Conservation (phyloP, 2,329 filamentous ascomycete genomes). For the Penicillium griseofulvum region DNA sequence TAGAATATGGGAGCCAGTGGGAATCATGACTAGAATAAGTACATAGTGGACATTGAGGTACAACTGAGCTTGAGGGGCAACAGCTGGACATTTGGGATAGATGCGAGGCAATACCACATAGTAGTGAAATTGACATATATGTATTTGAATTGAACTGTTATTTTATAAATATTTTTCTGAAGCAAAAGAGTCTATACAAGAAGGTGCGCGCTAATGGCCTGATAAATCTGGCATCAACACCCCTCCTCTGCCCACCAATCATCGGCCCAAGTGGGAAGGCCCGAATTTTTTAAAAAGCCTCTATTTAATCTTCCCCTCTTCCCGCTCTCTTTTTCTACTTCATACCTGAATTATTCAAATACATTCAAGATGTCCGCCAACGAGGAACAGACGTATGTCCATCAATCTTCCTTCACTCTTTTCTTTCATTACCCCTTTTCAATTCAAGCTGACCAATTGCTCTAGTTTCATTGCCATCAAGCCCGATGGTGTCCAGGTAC, state of each 20-base stretch:
- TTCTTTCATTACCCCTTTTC: slow-evolving; percentile 14
- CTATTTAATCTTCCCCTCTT: slow-evolving; percentile 25
- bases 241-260: slow-evolving; percentile 9
- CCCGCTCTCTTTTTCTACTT: slow-evolving; percentile 15
- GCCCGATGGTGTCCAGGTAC: slow-evolving; percentile 98
- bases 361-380: slow-evolving; percentile 58
- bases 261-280: slow-evolving; percentile 5
- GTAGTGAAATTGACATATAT: neutral
- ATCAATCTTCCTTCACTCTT: neutral
- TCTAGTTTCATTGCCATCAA: slow-evolving; percentile 99
- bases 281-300: slow-evolving; percentile 45
- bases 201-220: neutral
- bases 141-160: too few species aligned
- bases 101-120: neutral
- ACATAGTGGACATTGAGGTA: neutral
- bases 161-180: neutral
- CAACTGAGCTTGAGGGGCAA: neutral
- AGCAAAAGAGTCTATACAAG: neutral
- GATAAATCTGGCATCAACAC: slow-evolving; percentile 3
- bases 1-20: neutral
- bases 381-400: slow-evolving; percentile 79
- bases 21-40: neutral
- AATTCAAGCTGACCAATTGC: slow-evolving; percentile 33
- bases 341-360: slow-evolving; percentile 20
- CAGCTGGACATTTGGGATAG: neutral